Evolutionary conservation across 805 yeast genomes (phyloP).

Genomic region (Nakazawaea wickerhamii): DNA sequence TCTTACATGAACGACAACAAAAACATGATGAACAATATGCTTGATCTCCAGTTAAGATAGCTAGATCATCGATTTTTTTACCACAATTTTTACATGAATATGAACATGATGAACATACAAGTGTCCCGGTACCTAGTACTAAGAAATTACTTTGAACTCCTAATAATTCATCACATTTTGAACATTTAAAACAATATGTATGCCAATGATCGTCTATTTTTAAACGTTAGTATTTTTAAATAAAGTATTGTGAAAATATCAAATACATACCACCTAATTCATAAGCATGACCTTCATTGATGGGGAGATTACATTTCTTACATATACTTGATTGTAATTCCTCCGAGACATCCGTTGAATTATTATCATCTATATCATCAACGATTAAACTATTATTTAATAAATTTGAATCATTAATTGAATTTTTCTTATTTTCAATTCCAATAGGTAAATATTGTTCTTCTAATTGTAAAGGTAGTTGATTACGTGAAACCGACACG

Average conservation of each 20-base stretch:
- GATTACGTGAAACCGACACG: no score
- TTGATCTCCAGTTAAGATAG: constrained; percentile 90
- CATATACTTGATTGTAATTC: constrained; percentile 17
- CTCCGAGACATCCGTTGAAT: constrained; percentile 8
- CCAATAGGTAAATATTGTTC: constrained; percentile 2
- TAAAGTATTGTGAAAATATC: neutral
- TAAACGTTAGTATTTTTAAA: neutral
- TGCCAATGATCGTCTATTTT: constrained; percentile 75
- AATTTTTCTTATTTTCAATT: neutral
- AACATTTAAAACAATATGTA: constrained; percentile 84
- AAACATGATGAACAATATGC: constrained; percentile 92
- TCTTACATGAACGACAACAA: constrained; percentile 82
- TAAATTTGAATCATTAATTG: neutral
- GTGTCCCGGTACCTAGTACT: constrained; percentile 87
- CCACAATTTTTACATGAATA: constrained; percentile 83
- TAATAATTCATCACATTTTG: constrained; percentile 69
- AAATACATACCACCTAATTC: constrained; percentile 64
- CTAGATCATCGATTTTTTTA: constrained; percentile 85
- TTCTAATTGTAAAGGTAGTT: no score
- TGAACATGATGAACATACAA: constrained; percentile 89
- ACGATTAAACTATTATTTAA: neutral
- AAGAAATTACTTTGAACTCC: constrained; percentile 88
- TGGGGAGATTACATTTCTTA: constrained; percentile 41
- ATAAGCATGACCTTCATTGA: constrained; percentile 89
- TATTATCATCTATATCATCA: constrained; percentile 4